Evolutionary conservation across 441 rosid species (phyloP).

Genomic region (Eruca vesicaria): DNA sequence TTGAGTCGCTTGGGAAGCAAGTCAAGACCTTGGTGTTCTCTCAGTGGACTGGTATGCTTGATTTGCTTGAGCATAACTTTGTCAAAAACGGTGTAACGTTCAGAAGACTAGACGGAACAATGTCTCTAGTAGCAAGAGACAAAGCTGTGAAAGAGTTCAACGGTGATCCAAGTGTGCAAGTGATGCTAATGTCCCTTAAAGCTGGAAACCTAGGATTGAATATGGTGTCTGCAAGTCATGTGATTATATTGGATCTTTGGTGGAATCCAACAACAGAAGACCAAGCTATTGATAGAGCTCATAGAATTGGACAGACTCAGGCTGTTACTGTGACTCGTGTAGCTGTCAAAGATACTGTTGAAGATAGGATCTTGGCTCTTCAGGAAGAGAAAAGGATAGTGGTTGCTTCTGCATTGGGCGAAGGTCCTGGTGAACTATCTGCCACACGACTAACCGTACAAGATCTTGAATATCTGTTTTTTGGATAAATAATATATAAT

Average conservation of each 20-base stretch:
- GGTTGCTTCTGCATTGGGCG: slow-evolving; percentile 94
- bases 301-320: slow-evolving; percentile 89
- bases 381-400: slow-evolving; percentile 80
- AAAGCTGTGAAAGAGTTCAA: slow-evolving; percentile 76
- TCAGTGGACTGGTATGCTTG: slow-evolving; percentile 89
- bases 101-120: slow-evolving; percentile 85
- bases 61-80: slow-evolving; percentile 61
- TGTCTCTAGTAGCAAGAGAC: slow-evolving; percentile 68
- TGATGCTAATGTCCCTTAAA: slow-evolving; percentile 85
- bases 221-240: slow-evolving; percentile 93
- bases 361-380: slow-evolving; percentile 72
- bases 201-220: slow-evolving; percentile 90
- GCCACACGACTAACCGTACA: slow-evolving; percentile 60
- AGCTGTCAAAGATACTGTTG: slow-evolving; percentile 68
- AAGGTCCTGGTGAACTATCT: slow-evolving; percentile 64
- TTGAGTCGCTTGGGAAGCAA: slow-evolving; percentile 41
- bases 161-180: slow-evolving; percentile 41
- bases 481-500: slow-evolving; percentile 22
- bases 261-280: slow-evolving; percentile 97
- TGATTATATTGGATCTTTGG: slow-evolving; percentile 84
- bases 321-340: slow-evolving; percentile 74
- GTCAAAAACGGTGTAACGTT: slow-evolving; percentile 40
- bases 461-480: slow-evolving; percentile 68
- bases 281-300: slow-evolving; percentile 91
- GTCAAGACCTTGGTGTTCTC: slow-evolving; percentile 72